These are phyloP conservation scores for Cutaneotrichosporon sp. DNA, from an alignment of 1,284 basidiomycete genomes.

Conservation along the genomic window DNA sequence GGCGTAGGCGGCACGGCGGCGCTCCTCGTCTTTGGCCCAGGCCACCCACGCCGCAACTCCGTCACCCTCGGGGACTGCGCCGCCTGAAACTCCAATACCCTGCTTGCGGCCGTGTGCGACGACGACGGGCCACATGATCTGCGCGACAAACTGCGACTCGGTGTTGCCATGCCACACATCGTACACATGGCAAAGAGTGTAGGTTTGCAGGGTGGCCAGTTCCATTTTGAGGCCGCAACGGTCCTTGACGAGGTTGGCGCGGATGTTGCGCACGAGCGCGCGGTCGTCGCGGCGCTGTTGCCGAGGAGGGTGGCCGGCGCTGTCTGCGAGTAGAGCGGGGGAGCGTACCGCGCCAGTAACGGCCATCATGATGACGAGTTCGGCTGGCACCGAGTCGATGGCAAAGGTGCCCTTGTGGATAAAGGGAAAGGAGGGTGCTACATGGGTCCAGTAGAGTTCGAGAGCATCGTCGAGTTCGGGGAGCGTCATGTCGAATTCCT, in stretches of 20 bases:
- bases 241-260: slow-evolving; percentile 32
- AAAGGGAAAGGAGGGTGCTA: slow-evolving; percentile 38
- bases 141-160: slow-evolving; percentile 36
- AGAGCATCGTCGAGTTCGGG: slow-evolving; percentile 25
- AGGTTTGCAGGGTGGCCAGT: slow-evolving; percentile 34
- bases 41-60: slow-evolving; percentile 32
- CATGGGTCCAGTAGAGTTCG: slow-evolving; percentile 27
- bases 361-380: slow-evolving; percentile 37
- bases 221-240: slow-evolving; percentile 35
- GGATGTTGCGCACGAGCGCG: slow-evolving; percentile 21
- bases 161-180: slow-evolving; percentile 37
- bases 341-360: slow-evolving; percentile 25
- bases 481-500: slow-evolving; percentile 20
- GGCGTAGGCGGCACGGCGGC: slow-evolving; percentile 37
- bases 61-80: slow-evolving; percentile 13
- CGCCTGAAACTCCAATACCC: slow-evolving; percentile 32
- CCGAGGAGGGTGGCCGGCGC: too few relatives aligned
- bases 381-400: slow-evolving; percentile 22
- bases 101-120: slow-evolving; percentile 38
- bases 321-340: too few relatives aligned
- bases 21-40: slow-evolving; percentile 43
- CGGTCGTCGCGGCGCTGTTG: slow-evolving; percentile 9
- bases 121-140: slow-evolving; percentile 42
- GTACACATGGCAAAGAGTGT: slow-evolving; percentile 36
- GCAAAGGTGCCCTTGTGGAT: slow-evolving; percentile 41